Evolutionary conservation across 768 basidiomycete species (phyloP).

Genomic region (Termitomyces sp.): DNA sequence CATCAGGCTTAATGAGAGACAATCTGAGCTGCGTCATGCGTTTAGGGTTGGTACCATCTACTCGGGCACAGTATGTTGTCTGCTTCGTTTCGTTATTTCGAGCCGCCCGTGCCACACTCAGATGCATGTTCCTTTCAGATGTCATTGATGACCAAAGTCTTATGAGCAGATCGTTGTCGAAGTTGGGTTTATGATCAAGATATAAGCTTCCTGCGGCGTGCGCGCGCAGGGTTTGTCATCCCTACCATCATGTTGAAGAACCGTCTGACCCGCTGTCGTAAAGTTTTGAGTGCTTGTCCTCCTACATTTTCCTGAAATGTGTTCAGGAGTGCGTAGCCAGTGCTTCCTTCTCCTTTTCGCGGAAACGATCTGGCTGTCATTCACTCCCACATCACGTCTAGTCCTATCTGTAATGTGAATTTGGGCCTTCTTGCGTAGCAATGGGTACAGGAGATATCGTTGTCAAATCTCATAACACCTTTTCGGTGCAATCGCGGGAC

Average conservation of each 20-base stretch:
- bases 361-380: neutral
- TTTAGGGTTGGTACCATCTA: too few species aligned
- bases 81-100: neutral
- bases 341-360: conserved; percentile 11
- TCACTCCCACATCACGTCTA: neutral
- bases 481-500: conserved; percentile 1
- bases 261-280: neutral
- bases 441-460: neutral
- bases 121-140: neutral
- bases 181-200: neutral
- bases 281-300: neutral
- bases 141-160: conserved; percentile 5
- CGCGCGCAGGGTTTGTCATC: conserved; percentile 6
- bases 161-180: conserved; percentile 8
- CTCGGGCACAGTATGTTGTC: conserved; percentile 5
- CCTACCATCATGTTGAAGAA: conserved; percentile 2
- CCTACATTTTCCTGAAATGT: neutral
- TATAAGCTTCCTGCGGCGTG: conserved; percentile 7
- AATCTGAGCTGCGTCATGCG: too few species aligned
- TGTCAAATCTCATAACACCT: neutral
- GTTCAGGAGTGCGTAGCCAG: neutral
- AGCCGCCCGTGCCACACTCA: conserved; percentile 7
- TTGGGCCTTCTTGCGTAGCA: neutral
- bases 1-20: too few species aligned
- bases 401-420: neutral